Evolutionary conservation across 2,329 filamentous ascomycete genomes (phyloP).

Genomic region (Dothideomycetes sp.): DNA sequence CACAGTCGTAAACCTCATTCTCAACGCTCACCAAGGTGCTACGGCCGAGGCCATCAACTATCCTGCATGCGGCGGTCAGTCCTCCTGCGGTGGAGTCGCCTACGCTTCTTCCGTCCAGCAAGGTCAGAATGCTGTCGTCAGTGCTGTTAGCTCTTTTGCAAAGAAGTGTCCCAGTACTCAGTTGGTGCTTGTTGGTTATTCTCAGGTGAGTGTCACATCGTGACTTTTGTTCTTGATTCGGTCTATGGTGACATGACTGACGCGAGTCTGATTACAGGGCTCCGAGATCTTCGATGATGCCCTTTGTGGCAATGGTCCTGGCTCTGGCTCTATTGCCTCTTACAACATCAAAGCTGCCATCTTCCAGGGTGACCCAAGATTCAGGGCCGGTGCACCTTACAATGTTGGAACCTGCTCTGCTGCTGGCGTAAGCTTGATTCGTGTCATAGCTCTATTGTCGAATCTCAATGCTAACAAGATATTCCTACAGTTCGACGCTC

Average conservation of each 20-base stretch:
- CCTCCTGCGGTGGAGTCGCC: too few species aligned
- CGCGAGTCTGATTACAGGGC: constrained; percentile 32
- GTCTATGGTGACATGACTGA: neutral
- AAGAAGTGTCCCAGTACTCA: constrained; percentile 47
- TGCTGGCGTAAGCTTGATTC: constrained; percentile 43
- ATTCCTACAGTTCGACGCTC: constrained; percentile 48
- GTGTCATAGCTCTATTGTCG: neutral
- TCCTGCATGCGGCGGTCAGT: constrained; percentile 55
- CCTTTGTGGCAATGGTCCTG: constrained; percentile 47
- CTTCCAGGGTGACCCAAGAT: constrained; percentile 41
- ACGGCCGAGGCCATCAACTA: constrained; percentile 35
- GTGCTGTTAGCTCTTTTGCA: constrained; percentile 51
- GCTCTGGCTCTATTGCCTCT: constrained; percentile 36
- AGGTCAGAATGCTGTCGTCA: constrained; percentile 50
- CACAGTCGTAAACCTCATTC: constrained; percentile 33
- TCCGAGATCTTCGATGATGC: constrained; percentile 56
- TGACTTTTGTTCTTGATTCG: neutral
- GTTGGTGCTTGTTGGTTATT: constrained; percentile 55
- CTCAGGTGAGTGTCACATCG: constrained; percentile 38
- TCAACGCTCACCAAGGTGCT: constrained; percentile 31
- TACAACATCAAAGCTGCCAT: constrained; percentile 22
- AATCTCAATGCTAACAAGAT: constrained; percentile 1
- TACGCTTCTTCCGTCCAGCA: constrained; percentile 52
- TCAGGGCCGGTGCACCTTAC: constrained; percentile 47
- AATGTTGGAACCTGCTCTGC: constrained; percentile 53